A percentile compares a stretch with the other conserved stretches of the same genome.
Evolutionary conservation across 2,329 filamentous ascomycete species (phyloP).

Genomic region (Calonectria crousiana): DNA sequence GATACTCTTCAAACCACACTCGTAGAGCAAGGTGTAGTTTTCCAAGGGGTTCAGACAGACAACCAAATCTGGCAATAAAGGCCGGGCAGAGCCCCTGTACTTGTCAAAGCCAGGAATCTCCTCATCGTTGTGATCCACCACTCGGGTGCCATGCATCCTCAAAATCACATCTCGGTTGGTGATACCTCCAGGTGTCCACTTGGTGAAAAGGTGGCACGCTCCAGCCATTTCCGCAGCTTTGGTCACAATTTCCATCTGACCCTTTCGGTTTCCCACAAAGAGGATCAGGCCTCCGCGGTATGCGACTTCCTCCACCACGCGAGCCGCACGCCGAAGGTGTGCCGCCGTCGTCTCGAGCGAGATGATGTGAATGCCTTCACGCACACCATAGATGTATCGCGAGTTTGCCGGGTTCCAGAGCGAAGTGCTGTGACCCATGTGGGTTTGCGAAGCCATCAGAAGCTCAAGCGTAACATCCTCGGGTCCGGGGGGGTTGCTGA

Average conservation of each 20-base stretch:
- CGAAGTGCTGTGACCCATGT: slow-evolving; percentile 91
- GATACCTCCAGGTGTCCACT: slow-evolving; percentile 92
- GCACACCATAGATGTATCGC: slow-evolving; percentile 91
- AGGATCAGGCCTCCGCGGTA: slow-evolving; percentile 86
- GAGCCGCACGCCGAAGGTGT: slow-evolving; percentile 91
- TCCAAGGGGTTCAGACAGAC: slow-evolving; percentile 93
- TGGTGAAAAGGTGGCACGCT: slow-evolving; percentile 90
- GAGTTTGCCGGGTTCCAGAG: slow-evolving; percentile 96
- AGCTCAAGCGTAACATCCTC: slow-evolving; percentile 90
- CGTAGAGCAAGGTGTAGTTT: slow-evolving; percentile 90
- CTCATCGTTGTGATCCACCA: slow-evolving; percentile 82
- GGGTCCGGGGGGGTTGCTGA: slow-evolving; percentile 79
- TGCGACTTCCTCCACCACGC: slow-evolving; percentile 89
- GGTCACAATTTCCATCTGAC: slow-evolving; percentile 85
- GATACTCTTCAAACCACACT: slow-evolving; percentile 88
- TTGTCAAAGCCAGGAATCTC: slow-evolving; percentile 71
- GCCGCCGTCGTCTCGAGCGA: slow-evolving; percentile 89
- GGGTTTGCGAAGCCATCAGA: slow-evolving; percentile 86
- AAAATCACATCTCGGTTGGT: slow-evolving; percentile 95
- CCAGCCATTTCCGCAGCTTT: slow-evolving; percentile 81
- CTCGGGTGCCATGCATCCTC: slow-evolving; percentile 74
- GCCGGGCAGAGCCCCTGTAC: slow-evolving; percentile 72
- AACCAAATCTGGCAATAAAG: slow-evolving; percentile 88
- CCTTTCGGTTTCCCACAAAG: slow-evolving; percentile 88
- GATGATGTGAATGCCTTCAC: slow-evolving; percentile 93